Percentiles rank a stretch among this genome's conserved stretches.
These are phyloP conservation scores for Fonsecaea erecta DNA, from an alignment of 2,329 filamentous ascomycete genomes.

Conservation along the genomic window DNA sequence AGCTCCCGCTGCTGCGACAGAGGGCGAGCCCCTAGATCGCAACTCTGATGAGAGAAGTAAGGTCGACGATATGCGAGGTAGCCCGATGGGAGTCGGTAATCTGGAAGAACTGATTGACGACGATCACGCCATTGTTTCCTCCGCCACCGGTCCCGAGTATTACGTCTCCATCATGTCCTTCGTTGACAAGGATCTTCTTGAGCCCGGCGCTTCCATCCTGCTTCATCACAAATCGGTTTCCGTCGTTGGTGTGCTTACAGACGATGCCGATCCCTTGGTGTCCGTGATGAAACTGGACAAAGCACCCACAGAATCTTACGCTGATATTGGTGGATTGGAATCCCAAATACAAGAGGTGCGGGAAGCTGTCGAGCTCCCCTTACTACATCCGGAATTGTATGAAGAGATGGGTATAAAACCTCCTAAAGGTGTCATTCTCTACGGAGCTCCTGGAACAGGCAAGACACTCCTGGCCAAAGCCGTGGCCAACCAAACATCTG, in stretches of 20 bases:
- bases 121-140: conserved; percentile 97
- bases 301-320: conserved; percentile 96
- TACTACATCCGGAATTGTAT: conserved; percentile 95
- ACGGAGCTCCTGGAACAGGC: conserved; percentile 94
- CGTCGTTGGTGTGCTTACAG: conserved; percentile 94
- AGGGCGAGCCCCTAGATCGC: conserved; percentile 78
- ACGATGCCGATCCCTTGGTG: conserved; percentile 92
- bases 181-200: conserved; percentile 96
- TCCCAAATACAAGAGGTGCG: conserved; percentile 95
- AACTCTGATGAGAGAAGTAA: conserved; percentile 93
- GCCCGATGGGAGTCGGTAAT: conserved; percentile 97
- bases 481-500: conserved; percentile 97
- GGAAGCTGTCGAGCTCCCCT: conserved; percentile 92
- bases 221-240: conserved; percentile 98
- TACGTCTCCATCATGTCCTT: conserved; percentile 99
- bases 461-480: conserved; percentile 96
- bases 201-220: conserved; percentile 92
- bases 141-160: conserved; percentile 95
- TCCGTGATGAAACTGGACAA: conserved; percentile 99
- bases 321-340: conserved; percentile 96
- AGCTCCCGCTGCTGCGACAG: conserved; percentile 62
- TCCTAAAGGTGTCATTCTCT: conserved; percentile 98
- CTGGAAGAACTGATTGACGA: conserved; percentile 99
- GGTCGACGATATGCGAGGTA: conserved; percentile 97
- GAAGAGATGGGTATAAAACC: conserved; percentile 99